phyloP scores from a whole-genome alignment of 192 early-diverging fungal genomes.

The Entomortierella lignicola region DNA sequence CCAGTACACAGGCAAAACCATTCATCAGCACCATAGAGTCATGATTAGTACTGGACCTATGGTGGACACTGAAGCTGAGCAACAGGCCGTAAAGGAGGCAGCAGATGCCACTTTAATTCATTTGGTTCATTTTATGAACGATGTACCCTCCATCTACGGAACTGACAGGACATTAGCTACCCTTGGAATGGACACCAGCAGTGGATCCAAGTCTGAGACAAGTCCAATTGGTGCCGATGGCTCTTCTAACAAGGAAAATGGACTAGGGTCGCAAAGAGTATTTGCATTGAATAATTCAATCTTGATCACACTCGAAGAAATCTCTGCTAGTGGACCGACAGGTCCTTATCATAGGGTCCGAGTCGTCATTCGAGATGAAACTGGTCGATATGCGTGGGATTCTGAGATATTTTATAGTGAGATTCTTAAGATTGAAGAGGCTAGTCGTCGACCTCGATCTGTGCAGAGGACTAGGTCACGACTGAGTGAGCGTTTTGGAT shows the following conservation, averaged over 20 bases:
- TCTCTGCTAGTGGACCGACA: slow-evolving; percentile 54
- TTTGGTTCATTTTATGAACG: slow-evolving; percentile 75
- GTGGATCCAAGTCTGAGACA: background rate
- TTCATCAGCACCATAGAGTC: slow-evolving; percentile 46
- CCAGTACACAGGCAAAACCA: slow-evolving; percentile 31
- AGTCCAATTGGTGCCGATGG: no score
- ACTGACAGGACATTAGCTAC: slow-evolving; percentile 38
- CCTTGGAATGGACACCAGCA: slow-evolving; percentile 31
- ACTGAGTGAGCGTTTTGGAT: slow-evolving; percentile 38
- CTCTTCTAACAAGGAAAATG: background rate
- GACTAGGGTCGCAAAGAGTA: slow-evolving; percentile 66
- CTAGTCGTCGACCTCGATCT: slow-evolving; percentile 21
- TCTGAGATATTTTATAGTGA: slow-evolving; percentile 75
- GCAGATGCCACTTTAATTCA: slow-evolving; percentile 79
- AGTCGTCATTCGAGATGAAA: slow-evolving; percentile 78
- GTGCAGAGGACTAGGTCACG: slow-evolving; percentile 17
- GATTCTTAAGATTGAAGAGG: slow-evolving; percentile 31
- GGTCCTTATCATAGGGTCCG: slow-evolving; percentile 58
- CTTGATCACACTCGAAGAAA: slow-evolving; percentile 78
- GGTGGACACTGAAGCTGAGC: slow-evolving; percentile 31
- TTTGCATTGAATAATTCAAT: slow-evolving; percentile 81
- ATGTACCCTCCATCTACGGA: slow-evolving; percentile 72
- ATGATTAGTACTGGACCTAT: slow-evolving; percentile 41
- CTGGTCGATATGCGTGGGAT: slow-evolving; percentile 89
- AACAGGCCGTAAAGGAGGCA: slow-evolving; percentile 62